These are phyloP conservation scores for Candida maris DNA, from an alignment of 805 yeast genomes.

Conservation along the genomic window DNA sequence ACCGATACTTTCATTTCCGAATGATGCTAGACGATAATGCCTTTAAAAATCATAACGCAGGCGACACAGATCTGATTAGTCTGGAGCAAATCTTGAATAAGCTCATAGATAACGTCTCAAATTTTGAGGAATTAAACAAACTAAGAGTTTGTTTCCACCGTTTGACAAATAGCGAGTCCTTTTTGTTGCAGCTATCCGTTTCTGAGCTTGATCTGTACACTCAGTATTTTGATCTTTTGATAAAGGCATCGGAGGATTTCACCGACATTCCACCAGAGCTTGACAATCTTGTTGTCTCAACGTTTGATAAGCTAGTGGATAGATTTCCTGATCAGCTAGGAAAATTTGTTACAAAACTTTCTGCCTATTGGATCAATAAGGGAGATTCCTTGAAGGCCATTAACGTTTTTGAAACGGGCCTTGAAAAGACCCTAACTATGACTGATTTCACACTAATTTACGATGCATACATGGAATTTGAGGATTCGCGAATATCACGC, in stretches of 20 bases:
- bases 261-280: background rate
- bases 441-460: conserved; percentile 61
- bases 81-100: conserved; percentile 33
- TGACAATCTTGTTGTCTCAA: conserved; percentile 10
- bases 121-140: conserved; percentile 8
- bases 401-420: conserved; percentile 44
- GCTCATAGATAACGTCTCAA: conserved; percentile 23
- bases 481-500: conserved; percentile 44
- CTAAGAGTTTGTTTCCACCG: conserved; percentile 27
- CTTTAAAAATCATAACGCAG: background rate
- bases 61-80: conserved; percentile 8
- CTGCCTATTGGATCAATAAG: conserved; percentile 43
- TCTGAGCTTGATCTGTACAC: conserved; percentile 48
- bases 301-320: conserved; percentile 33
- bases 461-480: conserved; percentile 59
- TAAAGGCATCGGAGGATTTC: conserved; percentile 10
- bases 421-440: conserved; percentile 45
- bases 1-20: conserved; percentile 30
- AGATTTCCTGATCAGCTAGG: conserved; percentile 61
- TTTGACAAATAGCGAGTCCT: conserved; percentile 33
- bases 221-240: conserved; percentile 41
- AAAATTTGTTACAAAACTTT: conserved; percentile 43
- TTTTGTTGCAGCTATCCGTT: conserved; percentile 33
- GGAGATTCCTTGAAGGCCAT: conserved; percentile 37
- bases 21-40: conserved; percentile 6